A percentile compares a stretch with the other conserved stretches of the same genome.
Evolutionary conservation across 2,329 filamentous ascomycete genomes (phyloP).

Genomic region (Monosporascus ibericus): DNA sequence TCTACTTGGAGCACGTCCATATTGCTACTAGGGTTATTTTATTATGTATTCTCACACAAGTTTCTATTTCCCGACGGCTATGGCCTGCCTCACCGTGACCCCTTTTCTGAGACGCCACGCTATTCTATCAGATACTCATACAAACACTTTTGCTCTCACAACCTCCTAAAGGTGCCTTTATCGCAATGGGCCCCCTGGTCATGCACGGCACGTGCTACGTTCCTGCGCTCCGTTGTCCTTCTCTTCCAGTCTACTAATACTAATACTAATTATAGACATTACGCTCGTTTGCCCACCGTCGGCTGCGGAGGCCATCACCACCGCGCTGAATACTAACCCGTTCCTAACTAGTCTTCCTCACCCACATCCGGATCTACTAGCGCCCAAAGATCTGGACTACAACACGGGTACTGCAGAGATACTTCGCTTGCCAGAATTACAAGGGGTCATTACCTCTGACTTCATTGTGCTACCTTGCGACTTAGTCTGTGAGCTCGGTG

Average conservation of each 20-base stretch:
- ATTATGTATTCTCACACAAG: background rate
- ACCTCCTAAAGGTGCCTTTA: background rate
- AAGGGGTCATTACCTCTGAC: conserved; percentile 71
- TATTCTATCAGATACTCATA: too few relatives aligned
- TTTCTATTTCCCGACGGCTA: background rate
- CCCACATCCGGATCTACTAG: conserved; percentile 68
- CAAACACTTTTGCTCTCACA: too few relatives aligned
- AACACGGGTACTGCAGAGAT: conserved; percentile 88
- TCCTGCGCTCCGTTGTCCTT: background rate
- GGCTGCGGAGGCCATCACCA: conserved; percentile 59
- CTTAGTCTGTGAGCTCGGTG: conserved; percentile 82
- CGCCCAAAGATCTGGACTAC: conserved; percentile 68
- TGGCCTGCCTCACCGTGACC: background rate
- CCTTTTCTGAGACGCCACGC: too few relatives aligned
- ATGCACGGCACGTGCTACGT: background rate
- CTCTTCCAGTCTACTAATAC: conserved; percentile 10
- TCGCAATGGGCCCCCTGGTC: background rate
- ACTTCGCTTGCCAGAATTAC: conserved; percentile 76
- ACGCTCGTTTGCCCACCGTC: conserved; percentile 59
- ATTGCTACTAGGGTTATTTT: background rate
- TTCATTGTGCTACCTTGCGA: conserved; percentile 92
- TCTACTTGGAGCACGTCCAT: background rate
- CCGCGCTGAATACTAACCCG: conserved; percentile 71
- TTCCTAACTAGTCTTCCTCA: conserved; percentile 67
- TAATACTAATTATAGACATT: conserved; percentile 41